Conservation (phyloP, 2,329 filamentous ascomycete genomes). For the Fusarium redolens region DNA sequence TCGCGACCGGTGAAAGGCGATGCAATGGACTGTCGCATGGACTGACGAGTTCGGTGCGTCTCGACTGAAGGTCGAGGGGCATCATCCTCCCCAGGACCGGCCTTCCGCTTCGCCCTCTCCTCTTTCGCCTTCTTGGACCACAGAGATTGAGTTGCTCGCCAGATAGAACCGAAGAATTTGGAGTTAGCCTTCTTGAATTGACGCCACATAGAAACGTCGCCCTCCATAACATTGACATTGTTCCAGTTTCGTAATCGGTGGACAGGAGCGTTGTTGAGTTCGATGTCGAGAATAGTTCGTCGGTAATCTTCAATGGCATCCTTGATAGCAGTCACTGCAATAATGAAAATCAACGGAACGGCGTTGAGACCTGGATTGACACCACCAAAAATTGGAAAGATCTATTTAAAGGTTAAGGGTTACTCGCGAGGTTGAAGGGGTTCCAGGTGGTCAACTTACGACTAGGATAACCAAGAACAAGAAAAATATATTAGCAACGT, state of each 20-base stretch:
- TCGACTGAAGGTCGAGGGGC: conserved; percentile 70
- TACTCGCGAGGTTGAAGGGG: conserved; percentile 6
- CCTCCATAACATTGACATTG: conserved; percentile 92
- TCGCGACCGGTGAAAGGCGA: conserved; percentile 65
- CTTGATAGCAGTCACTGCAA: conserved; percentile 89
- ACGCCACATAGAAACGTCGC: conserved; percentile 87
- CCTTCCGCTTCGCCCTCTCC: conserved; percentile 62
- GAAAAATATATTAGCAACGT: conserved; percentile 98
- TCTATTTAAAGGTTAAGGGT: conserved; percentile 63
- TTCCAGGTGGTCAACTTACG: conserved; percentile 67
- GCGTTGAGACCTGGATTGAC: conserved; percentile 90
- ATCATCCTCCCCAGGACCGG: conserved; percentile 50
- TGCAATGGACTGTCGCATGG: conserved; percentile 55
- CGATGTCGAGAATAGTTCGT: conserved; percentile 88
- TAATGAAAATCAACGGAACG: conserved; percentile 92
- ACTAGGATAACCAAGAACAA: conserved; percentile 93
- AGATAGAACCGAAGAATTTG: conserved; percentile 66
- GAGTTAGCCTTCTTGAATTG: conserved; percentile 90
- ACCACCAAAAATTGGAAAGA: conserved; percentile 95
- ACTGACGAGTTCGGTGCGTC: conserved; percentile 50
- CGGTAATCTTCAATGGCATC: conserved; percentile 97
- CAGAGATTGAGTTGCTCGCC: conserved; percentile 57
- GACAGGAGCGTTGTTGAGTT: conserved; percentile 95
- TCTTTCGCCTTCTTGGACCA: conserved; percentile 64
- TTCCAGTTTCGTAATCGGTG: conserved; percentile 89